Percentiles rank a stretch among this genome's conserved stretches.
Evolutionary conservation across 805 yeast species (phyloP).

Genomic region (Zygotorulaspora chibaensis): DNA sequence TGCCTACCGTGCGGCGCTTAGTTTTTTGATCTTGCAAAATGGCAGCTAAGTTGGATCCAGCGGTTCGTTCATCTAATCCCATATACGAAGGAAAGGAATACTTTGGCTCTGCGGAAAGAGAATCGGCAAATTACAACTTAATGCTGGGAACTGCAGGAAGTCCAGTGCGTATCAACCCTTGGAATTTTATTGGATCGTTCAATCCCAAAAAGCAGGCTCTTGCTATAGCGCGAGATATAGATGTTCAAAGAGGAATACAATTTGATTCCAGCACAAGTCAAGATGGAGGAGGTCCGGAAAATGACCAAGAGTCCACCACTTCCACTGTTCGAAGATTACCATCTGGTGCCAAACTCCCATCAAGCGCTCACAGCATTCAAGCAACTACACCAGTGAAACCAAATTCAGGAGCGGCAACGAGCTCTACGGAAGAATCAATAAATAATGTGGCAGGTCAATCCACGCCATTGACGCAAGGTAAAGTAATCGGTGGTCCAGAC

Average conservation of each 20-base stretch:
- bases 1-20: neutral
- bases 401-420: constrained; percentile 4
- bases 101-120: constrained; percentile 19
- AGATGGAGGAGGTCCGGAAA: constrained; percentile 2
- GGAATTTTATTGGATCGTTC: constrained; percentile 14
- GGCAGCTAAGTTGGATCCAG: neutral
- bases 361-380: constrained; percentile 16
- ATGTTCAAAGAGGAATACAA: constrained; percentile 16
- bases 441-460: constrained; percentile 22
- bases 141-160: constrained; percentile 15
- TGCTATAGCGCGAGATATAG: constrained; percentile 20
- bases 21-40: neutral
- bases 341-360: constrained; percentile 20
- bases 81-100: constrained; percentile 12
- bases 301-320: constrained; percentile 7
- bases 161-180: constrained; percentile 12
- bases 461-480: constrained; percentile 18
- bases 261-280: constrained; percentile 9
- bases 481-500: neutral
- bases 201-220: constrained; percentile 21
- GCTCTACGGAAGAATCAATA: constrained; percentile 12
- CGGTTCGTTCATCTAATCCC: too few relatives aligned
- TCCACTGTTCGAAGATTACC: constrained; percentile 19
- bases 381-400: constrained; percentile 19
- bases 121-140: constrained; percentile 4